Conservation (phyloP, 345 rosid species). For the Aquilaria yunnanensis region DNA sequence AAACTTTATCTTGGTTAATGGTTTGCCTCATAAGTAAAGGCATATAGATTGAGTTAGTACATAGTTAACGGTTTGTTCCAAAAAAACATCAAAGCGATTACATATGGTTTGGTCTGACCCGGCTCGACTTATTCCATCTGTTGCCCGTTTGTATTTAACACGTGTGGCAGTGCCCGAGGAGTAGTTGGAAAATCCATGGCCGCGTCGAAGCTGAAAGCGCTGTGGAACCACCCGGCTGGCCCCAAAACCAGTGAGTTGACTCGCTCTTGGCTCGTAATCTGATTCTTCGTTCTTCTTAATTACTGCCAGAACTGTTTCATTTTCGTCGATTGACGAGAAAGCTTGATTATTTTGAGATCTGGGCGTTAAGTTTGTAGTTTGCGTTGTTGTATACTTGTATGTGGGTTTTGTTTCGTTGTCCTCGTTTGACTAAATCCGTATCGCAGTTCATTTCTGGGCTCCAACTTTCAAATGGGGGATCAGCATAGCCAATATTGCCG, state of each 20-base stretch:
- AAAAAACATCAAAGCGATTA: no score
- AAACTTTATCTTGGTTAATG: no score
- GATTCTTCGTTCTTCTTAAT: neutral
- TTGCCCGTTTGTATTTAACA: no score
- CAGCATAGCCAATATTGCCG: conserved; percentile 82
- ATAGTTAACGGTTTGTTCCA: no score
- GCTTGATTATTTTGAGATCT: neutral
- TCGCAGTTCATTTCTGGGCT: conserved; percentile 93
- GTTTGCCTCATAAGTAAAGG: no score
- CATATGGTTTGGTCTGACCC: no score
- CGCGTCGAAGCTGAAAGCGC: conserved; percentile 72
- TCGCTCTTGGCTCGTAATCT: neutral
- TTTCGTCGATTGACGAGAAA: neutral
- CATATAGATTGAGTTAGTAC: no score
- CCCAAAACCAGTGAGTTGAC: conserved; percentile 76
- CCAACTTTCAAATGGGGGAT: conserved; percentile 97
- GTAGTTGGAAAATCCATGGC: conserved; percentile 41
- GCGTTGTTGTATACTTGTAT: neutral
- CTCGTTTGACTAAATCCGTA: no score
- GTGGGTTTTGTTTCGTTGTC: neutral
- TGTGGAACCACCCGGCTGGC: conserved; percentile 95
- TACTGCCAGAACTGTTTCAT: neutral
- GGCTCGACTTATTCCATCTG: no score
- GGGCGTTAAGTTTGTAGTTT: neutral
- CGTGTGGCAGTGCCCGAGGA: neutral